These are phyloP conservation scores for Ramularia collo-cygni DNA, from an alignment of 2,329 filamentous ascomycete species.

Conservation along the genomic window DNA sequence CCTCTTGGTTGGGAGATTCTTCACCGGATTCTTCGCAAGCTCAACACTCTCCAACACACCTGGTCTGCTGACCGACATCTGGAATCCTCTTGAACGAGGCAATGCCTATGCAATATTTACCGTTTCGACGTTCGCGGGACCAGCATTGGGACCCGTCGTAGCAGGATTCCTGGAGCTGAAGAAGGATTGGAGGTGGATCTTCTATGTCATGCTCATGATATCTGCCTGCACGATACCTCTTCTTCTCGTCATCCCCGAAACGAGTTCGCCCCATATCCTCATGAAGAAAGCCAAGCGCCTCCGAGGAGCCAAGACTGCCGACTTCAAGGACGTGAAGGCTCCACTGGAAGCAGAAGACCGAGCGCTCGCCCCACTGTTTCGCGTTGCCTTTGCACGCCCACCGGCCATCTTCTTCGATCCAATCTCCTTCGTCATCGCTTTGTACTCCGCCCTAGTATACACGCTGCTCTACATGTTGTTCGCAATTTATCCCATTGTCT, in stretches of 20 bases:
- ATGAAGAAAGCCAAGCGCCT: constrained; percentile 49
- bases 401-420: constrained; percentile 68
- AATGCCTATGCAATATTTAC: constrained; percentile 39
- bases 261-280: constrained; percentile 46
- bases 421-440: constrained; percentile 56
- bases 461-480: constrained; percentile 46
- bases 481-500: constrained; percentile 53
- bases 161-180: constrained; percentile 52
- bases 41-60: constrained; percentile 38
- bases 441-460: constrained; percentile 59
- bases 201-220: constrained; percentile 40
- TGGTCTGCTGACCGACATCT: constrained; percentile 50
- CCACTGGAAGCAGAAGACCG: constrained; percentile 42
- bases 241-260: constrained; percentile 53
- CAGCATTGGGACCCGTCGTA: constrained; percentile 49
- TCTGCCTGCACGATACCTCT: constrained; percentile 28
- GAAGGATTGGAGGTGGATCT: constrained; percentile 41
- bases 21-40: constrained; percentile 51
- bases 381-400: constrained; percentile 54
- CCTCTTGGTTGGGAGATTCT: constrained; percentile 49
- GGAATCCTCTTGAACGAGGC: constrained; percentile 46
- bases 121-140: constrained; percentile 49
- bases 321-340: constrained; percentile 46
- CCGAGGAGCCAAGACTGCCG: constrained; percentile 17
- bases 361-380: constrained; percentile 38